These are phyloP conservation scores for Pyricularia sp. DNA, from an alignment of 2,329 filamentous ascomycete species.

Conservation along the genomic window DNA sequence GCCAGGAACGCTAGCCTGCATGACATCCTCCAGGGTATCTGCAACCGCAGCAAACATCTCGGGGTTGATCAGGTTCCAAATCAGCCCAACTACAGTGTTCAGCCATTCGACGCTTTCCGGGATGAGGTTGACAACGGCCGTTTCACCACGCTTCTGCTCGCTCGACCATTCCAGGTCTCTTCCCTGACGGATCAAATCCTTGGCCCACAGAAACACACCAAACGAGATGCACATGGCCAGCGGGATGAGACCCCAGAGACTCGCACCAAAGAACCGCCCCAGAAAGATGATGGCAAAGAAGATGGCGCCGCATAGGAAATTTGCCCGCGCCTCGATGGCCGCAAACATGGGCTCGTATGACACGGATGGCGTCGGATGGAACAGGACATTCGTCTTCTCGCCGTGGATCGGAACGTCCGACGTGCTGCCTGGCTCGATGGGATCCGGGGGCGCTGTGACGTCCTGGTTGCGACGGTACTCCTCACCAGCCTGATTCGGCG, in stretches of 20 bases:
- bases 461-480: constrained; percentile 83
- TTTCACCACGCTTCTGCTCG: constrained; percentile 74
- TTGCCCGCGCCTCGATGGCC: constrained; percentile 61
- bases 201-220: constrained; percentile 79
- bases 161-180: constrained; percentile 77
- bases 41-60: constrained; percentile 88
- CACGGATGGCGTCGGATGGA: constrained; percentile 84
- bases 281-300: constrained; percentile 62
- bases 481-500: constrained; percentile 55
- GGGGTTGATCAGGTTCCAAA: constrained; percentile 88
- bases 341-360: constrained; percentile 83
- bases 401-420: constrained; percentile 92
- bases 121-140: constrained; percentile 74
- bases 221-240: constrained; percentile 58
- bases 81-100: constrained; percentile 71
- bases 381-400: constrained; percentile 91
- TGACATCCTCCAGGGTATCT: constrained; percentile 90
- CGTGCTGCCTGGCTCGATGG: constrained; percentile 66
- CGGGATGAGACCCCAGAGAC: constrained; percentile 62
- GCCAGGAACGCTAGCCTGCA: constrained; percentile 86
- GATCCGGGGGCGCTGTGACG: constrained; percentile 80
- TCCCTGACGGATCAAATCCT: constrained; percentile 72
- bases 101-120: constrained; percentile 94
- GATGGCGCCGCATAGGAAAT: constrained; percentile 55
- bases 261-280: constrained; percentile 68